These are phyloP conservation scores for Capronia americana DNA, from an alignment of 2,329 filamentous ascomycete genomes.

Conservation along the genomic window DNA sequence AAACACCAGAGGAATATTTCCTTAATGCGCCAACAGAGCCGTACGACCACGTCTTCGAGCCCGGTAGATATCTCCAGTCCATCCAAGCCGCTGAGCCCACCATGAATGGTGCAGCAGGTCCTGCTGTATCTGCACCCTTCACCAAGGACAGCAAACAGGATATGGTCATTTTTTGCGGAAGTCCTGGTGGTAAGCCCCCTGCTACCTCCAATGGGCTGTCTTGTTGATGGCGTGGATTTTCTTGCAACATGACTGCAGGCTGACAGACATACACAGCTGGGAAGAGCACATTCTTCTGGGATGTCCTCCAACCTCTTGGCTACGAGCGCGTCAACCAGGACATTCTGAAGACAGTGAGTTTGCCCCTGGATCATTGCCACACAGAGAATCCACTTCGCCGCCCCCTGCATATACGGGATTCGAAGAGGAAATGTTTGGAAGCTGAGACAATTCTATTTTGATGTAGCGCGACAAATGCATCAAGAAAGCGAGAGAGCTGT, in stretches of 20 bases:
- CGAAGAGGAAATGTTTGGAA: slow-evolving; percentile 57
- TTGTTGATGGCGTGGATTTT: not conserved
- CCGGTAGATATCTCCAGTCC: slow-evolving; percentile 60
- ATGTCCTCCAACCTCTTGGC: slow-evolving; percentile 74
- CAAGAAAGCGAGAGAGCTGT: slow-evolving; percentile 70
- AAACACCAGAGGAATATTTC: slow-evolving; percentile 93
- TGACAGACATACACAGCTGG: not conserved
- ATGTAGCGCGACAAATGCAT: slow-evolving; percentile 67
- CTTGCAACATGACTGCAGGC: not conserved
- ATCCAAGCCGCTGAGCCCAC: not conserved
- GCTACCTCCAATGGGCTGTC: not conserved
- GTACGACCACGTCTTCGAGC: slow-evolving; percentile 75
- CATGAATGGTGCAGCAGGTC: not conserved
- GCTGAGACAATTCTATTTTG: slow-evolving; percentile 31
- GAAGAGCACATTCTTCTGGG: not conserved
- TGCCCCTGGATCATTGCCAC: slow-evolving; percentile 21
- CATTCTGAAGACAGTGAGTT: slow-evolving; percentile 72
- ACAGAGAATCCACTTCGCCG: slow-evolving; percentile 16
- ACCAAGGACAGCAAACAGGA: slow-evolving; percentile 71
- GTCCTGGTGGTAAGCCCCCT: slow-evolving; percentile 83
- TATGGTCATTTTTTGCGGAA: slow-evolving; percentile 84
- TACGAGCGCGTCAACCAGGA: slow-evolving; percentile 93
- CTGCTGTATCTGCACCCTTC: slow-evolving; percentile 43
- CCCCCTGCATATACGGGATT: slow-evolving; percentile 35
- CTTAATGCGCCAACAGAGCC: slow-evolving; percentile 69